Evolutionary conservation across 2,329 filamentous ascomycete genomes (phyloP).

Genomic region (Alternaria sp.): DNA sequence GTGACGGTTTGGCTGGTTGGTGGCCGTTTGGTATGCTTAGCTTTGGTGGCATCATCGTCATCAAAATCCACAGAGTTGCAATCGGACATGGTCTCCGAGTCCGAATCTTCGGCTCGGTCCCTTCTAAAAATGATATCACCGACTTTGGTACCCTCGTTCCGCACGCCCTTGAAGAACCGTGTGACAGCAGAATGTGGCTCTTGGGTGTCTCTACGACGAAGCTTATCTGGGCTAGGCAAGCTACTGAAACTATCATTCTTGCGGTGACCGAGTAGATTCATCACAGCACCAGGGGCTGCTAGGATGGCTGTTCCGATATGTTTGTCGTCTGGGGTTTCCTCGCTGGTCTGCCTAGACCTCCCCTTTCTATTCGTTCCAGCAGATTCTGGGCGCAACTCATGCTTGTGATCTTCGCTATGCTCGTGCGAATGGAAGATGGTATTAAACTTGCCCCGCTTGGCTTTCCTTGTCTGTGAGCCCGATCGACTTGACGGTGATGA

Average conservation of each 20-base stretch:
- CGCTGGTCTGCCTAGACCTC: slow-evolving; percentile 42
- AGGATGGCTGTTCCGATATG: slow-evolving; percentile 43
- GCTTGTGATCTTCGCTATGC: slow-evolving; percentile 45
- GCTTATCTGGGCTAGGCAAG: slow-evolving; percentile 41
- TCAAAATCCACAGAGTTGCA: slow-evolving; percentile 54
- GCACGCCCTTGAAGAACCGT: slow-evolving; percentile 80
- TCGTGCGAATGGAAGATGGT: slow-evolving; percentile 54
- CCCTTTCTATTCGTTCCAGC: slow-evolving; percentile 37
- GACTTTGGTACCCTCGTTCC: slow-evolving; percentile 69
- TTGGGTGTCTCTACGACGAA: slow-evolving; percentile 51
- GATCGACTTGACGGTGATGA: slow-evolving; percentile 50
- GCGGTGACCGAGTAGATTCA: slow-evolving; percentile 45
- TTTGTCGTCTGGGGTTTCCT: slow-evolving; percentile 44
- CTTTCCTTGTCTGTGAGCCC: slow-evolving; percentile 44
- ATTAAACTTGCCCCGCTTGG: slow-evolving; percentile 52
- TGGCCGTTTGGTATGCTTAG: slow-evolving; percentile 25
- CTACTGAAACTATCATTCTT: slow-evolving; percentile 52
- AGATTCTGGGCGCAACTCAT: slow-evolving; percentile 30
- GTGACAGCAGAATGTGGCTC: slow-evolving; percentile 66
- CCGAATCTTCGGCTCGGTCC: slow-evolving; percentile 59
- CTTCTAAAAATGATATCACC: slow-evolving; percentile 68
- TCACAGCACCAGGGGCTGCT: slow-evolving; percentile 46
- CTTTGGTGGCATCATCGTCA: slow-evolving; percentile 33
- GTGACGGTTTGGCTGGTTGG: slow-evolving; percentile 47
- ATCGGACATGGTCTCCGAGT: slow-evolving; percentile 57